Base-by-base conservation (phyloP, 371 early-diverging fungal species). In the Conidiobolus coronatus region DNA sequence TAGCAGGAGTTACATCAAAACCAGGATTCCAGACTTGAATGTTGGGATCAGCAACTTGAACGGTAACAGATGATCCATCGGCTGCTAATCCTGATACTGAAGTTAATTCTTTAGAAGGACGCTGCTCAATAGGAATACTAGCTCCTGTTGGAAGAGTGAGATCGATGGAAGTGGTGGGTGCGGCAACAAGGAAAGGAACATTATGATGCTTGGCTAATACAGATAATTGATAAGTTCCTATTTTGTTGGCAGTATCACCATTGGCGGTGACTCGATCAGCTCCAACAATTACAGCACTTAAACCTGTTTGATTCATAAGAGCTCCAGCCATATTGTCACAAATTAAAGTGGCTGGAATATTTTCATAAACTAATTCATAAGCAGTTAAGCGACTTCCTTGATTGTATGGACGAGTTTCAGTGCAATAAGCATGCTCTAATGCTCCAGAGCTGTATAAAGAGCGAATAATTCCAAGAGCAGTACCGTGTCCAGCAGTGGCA, bases 231-330 rank as follows among this genome's bases (percentile, higher is more conserved):
- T 90, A 93, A 1, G 93, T 95, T 21, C 95, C 96, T 43, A 95
- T 91, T 65, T 95, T 95, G 66, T 95, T 95, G 44, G 95, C 93
- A 0, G 95, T 95, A 54, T 95, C 95, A 33, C 95, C 95, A 51
- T 92, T 95, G 24, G 79, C 77, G 12, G 93, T 86, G 0, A 95
- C 91, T 52, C 93, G 79, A 55, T 95, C 96, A 1, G 96, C 96
- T 39, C 96, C 96, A 1, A 95, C 93, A 23, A 95, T 71, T 35
- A 95, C 77, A 22, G 91, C 96, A 13, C 71, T 64, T 4, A 80
- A 60, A 37, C 58, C 40, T 71, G 66, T 64, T 23, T 64, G 54
- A 1, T 60, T 58, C 36, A 93, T 53, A 14, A 93, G 60, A 6
- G 83, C 84, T 7, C 86, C 79, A 2, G 75, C 96, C 77, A 92